Conservation (phyloP, 108 stramenopile genomes). For the Conticribra weissflogii region DNA sequence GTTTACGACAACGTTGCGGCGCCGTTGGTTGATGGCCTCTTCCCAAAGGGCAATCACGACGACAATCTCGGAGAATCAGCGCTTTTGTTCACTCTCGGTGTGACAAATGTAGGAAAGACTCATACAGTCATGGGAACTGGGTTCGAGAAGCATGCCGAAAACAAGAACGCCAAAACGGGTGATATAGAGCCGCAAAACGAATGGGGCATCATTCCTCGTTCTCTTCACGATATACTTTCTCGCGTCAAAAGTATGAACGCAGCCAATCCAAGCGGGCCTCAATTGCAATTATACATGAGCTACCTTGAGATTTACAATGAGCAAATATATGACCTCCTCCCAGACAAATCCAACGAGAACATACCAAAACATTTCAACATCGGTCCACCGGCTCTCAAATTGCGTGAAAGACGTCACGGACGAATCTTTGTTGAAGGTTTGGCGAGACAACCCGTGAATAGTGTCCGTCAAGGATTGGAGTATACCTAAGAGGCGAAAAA, state of each 20-base stretch:
- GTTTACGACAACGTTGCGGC: slow-evolving; percentile 70
- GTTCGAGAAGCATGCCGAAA: slow-evolving; percentile 42
- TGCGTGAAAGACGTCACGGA: slow-evolving; percentile 84
- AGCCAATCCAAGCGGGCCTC: slow-evolving; percentile 11
- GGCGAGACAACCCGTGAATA: slow-evolving; percentile 73
- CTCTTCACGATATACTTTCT: slow-evolving; percentile 73
- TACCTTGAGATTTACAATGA: slow-evolving; percentile 99
- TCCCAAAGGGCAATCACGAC: slow-evolving; percentile 31
- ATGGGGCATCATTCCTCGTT: slow-evolving; percentile 86
- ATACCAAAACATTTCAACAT: slow-evolving; percentile 27
- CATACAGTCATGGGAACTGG: slow-evolving; percentile 93
- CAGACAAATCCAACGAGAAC: slow-evolving; percentile 30
- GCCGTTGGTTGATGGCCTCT: slow-evolving; percentile 73
- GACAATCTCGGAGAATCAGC: slow-evolving; percentile 60
- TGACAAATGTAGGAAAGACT: slow-evolving; percentile 99
- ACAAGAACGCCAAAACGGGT: slow-evolving; percentile 7
- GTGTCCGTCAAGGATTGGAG: slow-evolving; percentile 66
- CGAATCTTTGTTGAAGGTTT: slow-evolving; percentile 86
- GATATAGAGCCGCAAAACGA: slow-evolving; percentile 36
- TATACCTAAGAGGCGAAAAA: slow-evolving; percentile 65
- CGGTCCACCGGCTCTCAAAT: slow-evolving; percentile 66
- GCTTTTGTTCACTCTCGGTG: slow-evolving; percentile 96
- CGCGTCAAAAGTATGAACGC: slow-evolving; percentile 38
- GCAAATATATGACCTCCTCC: slow-evolving; percentile 91
- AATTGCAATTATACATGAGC: slow-evolving; percentile 70